These are phyloP conservation scores for Macroventuria anomochaeta DNA, from an alignment of 2,329 filamentous ascomycete genomes.

Conservation along the genomic window DNA sequence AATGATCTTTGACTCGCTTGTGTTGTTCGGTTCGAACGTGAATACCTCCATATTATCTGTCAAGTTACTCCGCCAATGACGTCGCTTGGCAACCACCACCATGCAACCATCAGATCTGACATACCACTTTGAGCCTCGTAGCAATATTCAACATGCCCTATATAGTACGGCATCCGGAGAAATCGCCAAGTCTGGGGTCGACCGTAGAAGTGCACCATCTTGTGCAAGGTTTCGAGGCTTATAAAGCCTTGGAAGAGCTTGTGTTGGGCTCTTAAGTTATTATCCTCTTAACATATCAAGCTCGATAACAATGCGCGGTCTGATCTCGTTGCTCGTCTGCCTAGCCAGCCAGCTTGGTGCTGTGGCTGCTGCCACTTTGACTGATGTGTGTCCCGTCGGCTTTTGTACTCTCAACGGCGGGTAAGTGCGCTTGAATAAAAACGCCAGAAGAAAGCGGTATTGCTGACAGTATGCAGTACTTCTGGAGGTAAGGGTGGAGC, in stretches of 20 bases:
- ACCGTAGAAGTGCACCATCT: not conserved
- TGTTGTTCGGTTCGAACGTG: not conserved
- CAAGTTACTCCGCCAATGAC: constrained; percentile 9
- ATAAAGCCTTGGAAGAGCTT: constrained; percentile 2
- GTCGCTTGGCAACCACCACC: not conserved
- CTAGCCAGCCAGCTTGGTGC: not conserved
- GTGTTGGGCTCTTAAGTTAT: too few species aligned
- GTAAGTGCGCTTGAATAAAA: not conserved
- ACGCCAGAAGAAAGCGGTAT: not conserved
- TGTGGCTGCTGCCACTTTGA: not conserved
- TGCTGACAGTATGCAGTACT: not conserved
- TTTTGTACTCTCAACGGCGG: constrained; percentile 1
- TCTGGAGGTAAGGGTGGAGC: constrained; percentile 37
- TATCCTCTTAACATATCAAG: not conserved
- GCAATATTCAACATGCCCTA: not conserved
- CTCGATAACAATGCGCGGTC: not conserved
- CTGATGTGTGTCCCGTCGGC: constrained; percentile 4
- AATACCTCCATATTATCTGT: constrained; percentile 2
- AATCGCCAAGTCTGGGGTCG: not conserved
- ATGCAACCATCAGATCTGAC: not conserved
- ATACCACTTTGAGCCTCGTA: not conserved
- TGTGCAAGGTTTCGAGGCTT: not conserved
- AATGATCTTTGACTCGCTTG: not conserved
- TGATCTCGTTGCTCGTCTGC: not conserved
- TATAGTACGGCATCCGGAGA: not conserved